Base-by-base conservation (phyloP, 164 flowering plant species). In the Malania oleifera region DNA sequence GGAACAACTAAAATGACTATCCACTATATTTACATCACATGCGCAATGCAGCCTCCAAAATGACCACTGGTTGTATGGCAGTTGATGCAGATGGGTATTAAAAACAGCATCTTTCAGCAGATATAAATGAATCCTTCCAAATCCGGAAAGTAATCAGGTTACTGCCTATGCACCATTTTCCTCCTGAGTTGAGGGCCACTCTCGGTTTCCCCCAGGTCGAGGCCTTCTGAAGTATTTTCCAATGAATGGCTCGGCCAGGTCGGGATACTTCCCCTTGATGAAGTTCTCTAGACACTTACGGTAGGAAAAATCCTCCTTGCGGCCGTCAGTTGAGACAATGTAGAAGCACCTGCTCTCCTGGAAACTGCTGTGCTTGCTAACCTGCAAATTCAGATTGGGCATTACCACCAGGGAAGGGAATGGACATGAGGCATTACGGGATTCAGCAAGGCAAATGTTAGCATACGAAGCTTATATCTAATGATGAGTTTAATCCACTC, bases 301-400 rank as follows among this genome's bases (percentile, higher is more conserved):
- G 51, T 82, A 82, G 0, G 96, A 91, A 54, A 91, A 91, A 56
- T 89, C 98, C 52, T 74, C 77, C 43, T 57, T 69, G 13, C 28
- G 51, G 1, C 86, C 92, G 71, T 83, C 79, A 5, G 73, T 73
- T 0, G 80, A 70, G 38, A 86, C 95, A 11, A 87, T 64, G 44
- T 75, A 85, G 45, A 91, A 82, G 75, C 99, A 95, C 66, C 91
- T 70, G 53, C 63, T 83, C 1, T 75, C 91, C 48, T 67, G 80
- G 74, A 77, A 82, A 26, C 44, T 73, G 48, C 57, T 48, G 60
- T 85, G 96, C 69, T 66, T 77, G 53, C 52, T 73, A 7, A 95
- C 72, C 99, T 95, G 88, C 63, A 56, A 69, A n/a, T 58, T 56
- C 34, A 60, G 22, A 28, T 25, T 14, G 15, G 29, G 5, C 18